A percentile compares a stretch with the other conserved stretches of the same genome.
Conservation (phyloP, 768 basidiomycete genomes). For the Cystofilobasidium macerans region DNA sequence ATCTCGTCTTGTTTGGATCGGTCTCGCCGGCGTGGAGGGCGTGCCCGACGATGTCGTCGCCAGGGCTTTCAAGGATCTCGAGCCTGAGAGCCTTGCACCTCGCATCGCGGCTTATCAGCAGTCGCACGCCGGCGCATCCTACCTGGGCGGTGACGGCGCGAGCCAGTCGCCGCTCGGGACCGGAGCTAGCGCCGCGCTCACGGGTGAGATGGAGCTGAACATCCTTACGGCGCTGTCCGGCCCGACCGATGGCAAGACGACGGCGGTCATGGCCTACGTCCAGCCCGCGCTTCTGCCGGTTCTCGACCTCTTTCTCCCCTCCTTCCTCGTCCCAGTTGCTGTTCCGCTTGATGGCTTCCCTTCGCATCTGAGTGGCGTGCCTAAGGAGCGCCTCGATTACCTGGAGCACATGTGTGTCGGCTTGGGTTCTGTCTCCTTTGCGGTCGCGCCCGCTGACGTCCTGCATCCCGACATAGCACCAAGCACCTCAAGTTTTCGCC, state of each 20-base stretch:
- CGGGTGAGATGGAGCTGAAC: too few relatives aligned
- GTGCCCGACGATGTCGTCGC: background rate
- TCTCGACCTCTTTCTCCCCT: constrained; percentile 57
- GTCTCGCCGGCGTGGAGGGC: constrained; percentile 8
- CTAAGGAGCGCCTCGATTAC: constrained; percentile 46
- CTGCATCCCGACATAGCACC: constrained; percentile 35
- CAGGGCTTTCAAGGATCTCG: background rate
- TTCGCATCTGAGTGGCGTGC: constrained; percentile 43
- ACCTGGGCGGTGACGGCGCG: background rate
- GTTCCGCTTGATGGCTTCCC: constrained; percentile 44
- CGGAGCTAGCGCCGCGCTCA: background rate
- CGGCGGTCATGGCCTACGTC: constrained; percentile 34
- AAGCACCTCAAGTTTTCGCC: constrained; percentile 56
- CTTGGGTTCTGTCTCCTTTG: background rate
- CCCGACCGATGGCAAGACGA: constrained; percentile 28
- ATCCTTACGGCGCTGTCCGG: too few relatives aligned
- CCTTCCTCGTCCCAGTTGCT: constrained; percentile 59
- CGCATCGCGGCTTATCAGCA: background rate
- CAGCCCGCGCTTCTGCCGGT: constrained; percentile 29
- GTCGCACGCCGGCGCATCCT: background rate
- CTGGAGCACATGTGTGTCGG: constrained; percentile 44
- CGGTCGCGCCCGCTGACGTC: background rate
- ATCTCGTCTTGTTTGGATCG: constrained; percentile 4
- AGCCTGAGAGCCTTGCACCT: background rate
- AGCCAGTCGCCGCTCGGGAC: background rate